phyloP scores from a whole-genome alignment of 345 rosid genomes.

The Eucalyptus marginata region DNA sequence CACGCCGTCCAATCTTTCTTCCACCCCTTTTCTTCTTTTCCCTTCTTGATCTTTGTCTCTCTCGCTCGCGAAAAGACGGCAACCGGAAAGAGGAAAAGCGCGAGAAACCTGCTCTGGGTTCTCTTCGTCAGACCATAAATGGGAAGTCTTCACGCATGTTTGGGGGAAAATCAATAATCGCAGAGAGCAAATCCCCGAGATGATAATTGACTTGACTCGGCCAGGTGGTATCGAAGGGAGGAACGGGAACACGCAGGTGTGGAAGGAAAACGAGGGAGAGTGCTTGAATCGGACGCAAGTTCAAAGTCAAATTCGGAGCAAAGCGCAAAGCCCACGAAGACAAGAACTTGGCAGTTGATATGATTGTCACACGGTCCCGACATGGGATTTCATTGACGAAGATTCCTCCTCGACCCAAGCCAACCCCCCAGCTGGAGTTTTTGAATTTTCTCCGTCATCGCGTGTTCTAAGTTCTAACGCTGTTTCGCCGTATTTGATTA shows the following conservation, averaged over 20 bases:
- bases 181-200: background rate
- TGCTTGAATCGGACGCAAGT: background rate
- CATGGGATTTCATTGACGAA: constrained; percentile 1
- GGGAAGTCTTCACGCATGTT: background rate
- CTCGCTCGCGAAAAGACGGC: background rate
- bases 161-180: background rate
- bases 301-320: background rate
- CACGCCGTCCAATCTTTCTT: background rate
- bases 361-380: background rate
- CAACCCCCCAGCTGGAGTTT: background rate
- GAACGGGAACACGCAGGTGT: background rate
- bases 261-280: background rate
- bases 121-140: background rate
- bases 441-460: background rate
- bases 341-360: background rate
- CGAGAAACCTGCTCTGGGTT: background rate
- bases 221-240: background rate
- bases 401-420: background rate
- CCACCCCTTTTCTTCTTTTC: background rate
- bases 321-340: background rate
- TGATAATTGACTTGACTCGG: background rate
- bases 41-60: background rate
- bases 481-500: background rate
- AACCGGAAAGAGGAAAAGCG: constrained; percentile 10
- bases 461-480: background rate